Percentiles rank a stretch among this genome's conserved stretches.
phyloP scores from a whole-genome alignment of 371 early-diverging fungal species.

The Apophysomyces elegans region DNA sequence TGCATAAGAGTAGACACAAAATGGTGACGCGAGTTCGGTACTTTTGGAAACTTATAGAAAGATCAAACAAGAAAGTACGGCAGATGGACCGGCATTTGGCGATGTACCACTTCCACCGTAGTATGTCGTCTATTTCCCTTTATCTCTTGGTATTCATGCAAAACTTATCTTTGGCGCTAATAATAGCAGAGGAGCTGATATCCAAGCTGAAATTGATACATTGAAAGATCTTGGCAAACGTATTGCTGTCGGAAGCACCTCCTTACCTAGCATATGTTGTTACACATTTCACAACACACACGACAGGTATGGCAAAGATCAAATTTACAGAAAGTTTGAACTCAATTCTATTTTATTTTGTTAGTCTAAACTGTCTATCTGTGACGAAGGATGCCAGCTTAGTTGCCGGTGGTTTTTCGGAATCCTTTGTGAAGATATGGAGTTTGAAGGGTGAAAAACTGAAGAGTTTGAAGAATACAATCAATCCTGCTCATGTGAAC shows the following conservation, averaged over 20 bases:
- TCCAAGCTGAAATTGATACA: constrained; percentile 74
- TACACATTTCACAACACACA: constrained; percentile 98
- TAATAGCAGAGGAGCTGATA: constrained; percentile 68
- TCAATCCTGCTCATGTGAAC: constrained; percentile 59
- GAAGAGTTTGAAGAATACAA: constrained; percentile 57
- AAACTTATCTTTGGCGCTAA: constrained; percentile 22
- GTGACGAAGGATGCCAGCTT: constrained; percentile 80
- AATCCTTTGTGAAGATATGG: constrained; percentile 91
- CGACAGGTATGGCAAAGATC: constrained; percentile 60
- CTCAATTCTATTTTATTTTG: not conserved
- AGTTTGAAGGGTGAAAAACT: constrained; percentile 75
- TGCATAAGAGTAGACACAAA: constrained; percentile 11
- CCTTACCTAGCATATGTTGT: constrained; percentile 93
- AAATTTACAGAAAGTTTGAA: not conserved
- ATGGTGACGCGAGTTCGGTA: constrained; percentile 27
- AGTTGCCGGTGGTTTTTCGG: constrained; percentile 88
- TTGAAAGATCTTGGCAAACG: constrained; percentile 88
- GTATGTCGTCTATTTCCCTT: constrained; percentile 45
- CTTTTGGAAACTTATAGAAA: constrained; percentile 52
- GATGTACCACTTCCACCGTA: constrained; percentile 73
- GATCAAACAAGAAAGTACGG: constrained; percentile 37
- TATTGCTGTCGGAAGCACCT: constrained; percentile 71
- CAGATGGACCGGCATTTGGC: constrained; percentile 47
- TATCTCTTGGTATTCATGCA: constrained; percentile 10
- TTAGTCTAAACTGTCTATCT: constrained; percentile 74